Evolutionary conservation across 495 filamentous ascomycete species (phyloP).

Genomic region (Penicillium dipodomyicola): DNA sequence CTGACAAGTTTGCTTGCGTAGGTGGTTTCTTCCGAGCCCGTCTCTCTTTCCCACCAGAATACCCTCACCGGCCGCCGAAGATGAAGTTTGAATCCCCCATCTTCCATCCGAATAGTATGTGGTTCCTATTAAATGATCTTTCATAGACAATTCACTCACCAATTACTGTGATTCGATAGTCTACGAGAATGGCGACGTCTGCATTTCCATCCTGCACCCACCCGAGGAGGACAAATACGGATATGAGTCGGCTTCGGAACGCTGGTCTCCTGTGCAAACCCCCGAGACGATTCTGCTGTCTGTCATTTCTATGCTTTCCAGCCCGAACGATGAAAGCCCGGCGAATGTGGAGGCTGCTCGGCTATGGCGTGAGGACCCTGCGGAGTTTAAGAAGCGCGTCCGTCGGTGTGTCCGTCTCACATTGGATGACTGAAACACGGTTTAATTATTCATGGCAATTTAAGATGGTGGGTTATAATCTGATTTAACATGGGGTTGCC

Average conservation of each 20-base stretch:
- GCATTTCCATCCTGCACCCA: constrained; percentile 95
- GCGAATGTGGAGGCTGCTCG: constrained; percentile 92
- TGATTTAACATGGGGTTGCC: constrained; percentile 4
- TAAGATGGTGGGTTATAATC: background rate
- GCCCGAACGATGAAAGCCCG: constrained; percentile 92
- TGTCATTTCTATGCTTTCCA: constrained; percentile 88
- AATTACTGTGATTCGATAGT: constrained; percentile 42
- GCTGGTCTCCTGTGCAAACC: constrained; percentile 96
- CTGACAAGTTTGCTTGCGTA: constrained; percentile 32
- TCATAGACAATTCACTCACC: background rate
- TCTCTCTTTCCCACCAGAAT: constrained; percentile 75
- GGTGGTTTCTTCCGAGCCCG: constrained; percentile 86
- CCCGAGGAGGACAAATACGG: constrained; percentile 96
- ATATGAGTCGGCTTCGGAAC: constrained; percentile 87
- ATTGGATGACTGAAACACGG: constrained; percentile 64
- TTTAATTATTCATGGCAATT: background rate
- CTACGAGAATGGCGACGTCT: constrained; percentile 85
- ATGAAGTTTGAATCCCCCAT: constrained; percentile 86
- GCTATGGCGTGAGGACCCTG: constrained; percentile 79
- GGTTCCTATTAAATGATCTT: background rate
- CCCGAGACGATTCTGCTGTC: constrained; percentile 92
- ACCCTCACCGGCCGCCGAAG: constrained; percentile 86
- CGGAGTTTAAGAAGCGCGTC: constrained; percentile 75
- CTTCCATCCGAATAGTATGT: constrained; percentile 87
- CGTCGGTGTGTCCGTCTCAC: constrained; percentile 80